These are phyloP conservation scores for Sporothrix mexicana DNA, from an alignment of 2,329 filamentous ascomycete genomes.

Conservation along the genomic window DNA sequence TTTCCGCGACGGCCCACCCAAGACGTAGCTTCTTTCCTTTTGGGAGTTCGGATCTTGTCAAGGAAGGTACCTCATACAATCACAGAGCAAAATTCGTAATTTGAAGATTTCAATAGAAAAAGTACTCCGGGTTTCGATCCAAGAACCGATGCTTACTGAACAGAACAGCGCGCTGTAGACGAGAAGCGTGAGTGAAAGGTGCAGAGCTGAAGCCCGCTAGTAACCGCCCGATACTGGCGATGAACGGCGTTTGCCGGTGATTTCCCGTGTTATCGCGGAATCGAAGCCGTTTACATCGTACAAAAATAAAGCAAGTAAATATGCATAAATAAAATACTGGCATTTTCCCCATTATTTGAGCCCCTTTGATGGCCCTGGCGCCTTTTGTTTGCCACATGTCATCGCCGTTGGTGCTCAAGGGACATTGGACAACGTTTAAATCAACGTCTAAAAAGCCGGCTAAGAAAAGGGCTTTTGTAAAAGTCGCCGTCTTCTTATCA, in stretches of 20 bases:
- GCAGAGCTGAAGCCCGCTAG: background rate
- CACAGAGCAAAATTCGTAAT: background rate
- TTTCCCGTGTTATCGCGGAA: background rate
- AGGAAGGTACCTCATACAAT: background rate
- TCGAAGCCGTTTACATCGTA: background rate
- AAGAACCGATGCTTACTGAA: background rate
- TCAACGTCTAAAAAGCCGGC: background rate
- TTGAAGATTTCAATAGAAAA: background rate
- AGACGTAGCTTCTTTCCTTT: conserved; percentile 7
- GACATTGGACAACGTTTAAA: background rate
- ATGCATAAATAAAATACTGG: too few species aligned
- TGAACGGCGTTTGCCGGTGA: conserved; percentile 30
- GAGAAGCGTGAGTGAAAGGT: background rate
- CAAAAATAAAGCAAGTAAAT: background rate
- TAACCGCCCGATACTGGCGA: background rate
- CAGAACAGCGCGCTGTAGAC: background rate
- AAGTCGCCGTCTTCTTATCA: conserved; percentile 19
- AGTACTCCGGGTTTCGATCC: background rate
- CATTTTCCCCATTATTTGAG: too few species aligned
- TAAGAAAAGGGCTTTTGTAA: background rate
- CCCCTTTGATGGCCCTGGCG: background rate
- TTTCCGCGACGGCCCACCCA: conserved; percentile 14
- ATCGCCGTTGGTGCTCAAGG: background rate
- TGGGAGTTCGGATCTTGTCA: too few species aligned
- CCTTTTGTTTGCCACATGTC: background rate